Evolutionary conservation across 371 early-diverging fungal species (phyloP), one percentile per base, ranked within the genome.

Genomic region (Rhizopus sp.): DNA sequence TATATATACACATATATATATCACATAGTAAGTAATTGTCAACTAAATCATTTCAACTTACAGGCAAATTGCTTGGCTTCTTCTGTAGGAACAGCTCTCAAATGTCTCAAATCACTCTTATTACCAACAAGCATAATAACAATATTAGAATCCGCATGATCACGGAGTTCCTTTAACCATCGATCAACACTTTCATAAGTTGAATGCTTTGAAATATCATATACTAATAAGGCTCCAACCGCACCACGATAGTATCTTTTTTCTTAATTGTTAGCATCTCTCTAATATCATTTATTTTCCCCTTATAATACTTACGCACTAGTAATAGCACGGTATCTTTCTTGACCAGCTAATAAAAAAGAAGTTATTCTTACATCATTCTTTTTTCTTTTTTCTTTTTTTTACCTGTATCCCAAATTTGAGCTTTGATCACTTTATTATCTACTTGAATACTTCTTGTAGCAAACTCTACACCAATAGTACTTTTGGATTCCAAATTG

Each of bases 401-500:
- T 62, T 56, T 77, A 84, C 87, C 89, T 59, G 79, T 78, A 68
- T 78, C 99, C 99, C 99, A 99, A 66, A 99, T 99, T 76, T 99
- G 99, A 42, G 99, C 98, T 77, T 99, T 99, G 62, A 99, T 94
- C 23, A 91, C 93, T 73, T 97, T 94, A 55, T 87, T 86, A 64
- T 98, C 96, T 17, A 99, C 95, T 70, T 96, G 92, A 72, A 99
- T 96, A 75, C 89, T 92, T 54, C 97, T 88, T 46, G 99, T 99
- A 35, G 97, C 99, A 83, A 99, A 99, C 73, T 99, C 98, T 34
- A 99, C 99, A 62, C 99, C 99, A 64, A 99, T 99, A 55, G 99
- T 99, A 23, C 99, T 96, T 77, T 98, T 98, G 53, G 97, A 94
- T 64, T 96, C 97, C 62, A 95, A 69, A 72, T 91, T 93, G 82